Base-by-base conservation (phyloP, 2,329 filamentous ascomycete genomes). In the Aureobasidium sp. region DNA sequence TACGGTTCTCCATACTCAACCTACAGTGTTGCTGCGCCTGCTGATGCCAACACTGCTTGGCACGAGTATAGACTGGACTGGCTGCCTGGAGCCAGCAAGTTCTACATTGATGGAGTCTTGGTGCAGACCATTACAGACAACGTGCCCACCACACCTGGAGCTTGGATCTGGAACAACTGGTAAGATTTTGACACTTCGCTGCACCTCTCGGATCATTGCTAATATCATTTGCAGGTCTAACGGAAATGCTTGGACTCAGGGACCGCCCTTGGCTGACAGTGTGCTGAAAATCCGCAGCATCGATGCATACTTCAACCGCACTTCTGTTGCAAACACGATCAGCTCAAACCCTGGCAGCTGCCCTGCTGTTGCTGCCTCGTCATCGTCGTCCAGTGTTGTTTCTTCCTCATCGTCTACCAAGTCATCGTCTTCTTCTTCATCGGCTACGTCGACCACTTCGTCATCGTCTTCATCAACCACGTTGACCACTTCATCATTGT, bases 21-120 rank as follows among this genome's bases (percentile, higher is more conserved):
- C 23, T 88, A 81, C 71, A 81, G 89, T 67, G 87, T 87, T 0
- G 77, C 78, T 41, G 75, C 76, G 48, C 87, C 86, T 3, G 76
- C 78, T 4, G 83, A 80, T 58, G 90, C 85, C 71, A 76, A 82
- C 60, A 78, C 92, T 1, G 79, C 82, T 0, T 91, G 91, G 73
- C 88, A 92, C 73, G 89, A 92, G 74, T 91, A 91, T 70, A 87
- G 89, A 39, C 87, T 92, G 71, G 89, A 93, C 73, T 91, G 88
- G 75, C 71, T 85, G 15, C 80, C 83, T 0, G 79, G 77, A 0
- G 77, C 76, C 1, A 87, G 91, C 9, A 71, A 81, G 13, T 92
- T 90, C 74, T 91, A 87, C 70, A 86, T 85, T 2, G 88, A 92
- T 71, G 83, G 82, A 46, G 62, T 74, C 9, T 72, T 80, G 12